phyloP scores from a whole-genome alignment of 345 rosid genomes.

The Bruguiera sexangula region DNA sequence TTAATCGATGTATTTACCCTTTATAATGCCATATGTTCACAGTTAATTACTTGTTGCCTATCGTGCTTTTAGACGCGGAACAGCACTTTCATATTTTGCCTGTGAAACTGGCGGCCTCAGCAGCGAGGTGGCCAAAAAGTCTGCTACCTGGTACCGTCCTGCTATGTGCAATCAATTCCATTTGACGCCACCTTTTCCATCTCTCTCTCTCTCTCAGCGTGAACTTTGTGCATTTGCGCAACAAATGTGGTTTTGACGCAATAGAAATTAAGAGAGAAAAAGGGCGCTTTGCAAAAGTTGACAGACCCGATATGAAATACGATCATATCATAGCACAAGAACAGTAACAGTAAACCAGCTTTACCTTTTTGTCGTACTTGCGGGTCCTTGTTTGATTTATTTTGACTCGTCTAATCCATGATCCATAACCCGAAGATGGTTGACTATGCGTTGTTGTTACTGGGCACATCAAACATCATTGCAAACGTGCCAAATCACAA shows the following conservation, averaged over 20 bases:
- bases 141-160: conserved; percentile 23
- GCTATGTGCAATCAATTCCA: conserved; percentile 22
- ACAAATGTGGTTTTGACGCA: neutral
- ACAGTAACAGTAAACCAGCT: neutral
- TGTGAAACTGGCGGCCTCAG: neutral
- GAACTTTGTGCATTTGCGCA: neutral
- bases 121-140: conserved; percentile 15
- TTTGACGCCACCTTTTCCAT: conserved; percentile 9
- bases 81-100: too few species aligned
- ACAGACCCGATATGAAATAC: conserved; percentile 12
- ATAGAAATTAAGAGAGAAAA: neutral
- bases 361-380: neutral
- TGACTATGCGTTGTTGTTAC: neutral
- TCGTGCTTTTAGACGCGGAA: too few species aligned
- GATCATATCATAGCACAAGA: conserved; percentile 12
- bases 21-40: too few species aligned
- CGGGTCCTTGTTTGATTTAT: conserved; percentile 10
- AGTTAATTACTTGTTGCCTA: too few species aligned
- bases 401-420: too few species aligned
- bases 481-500: conserved; percentile 8
- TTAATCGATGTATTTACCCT: too few species aligned
- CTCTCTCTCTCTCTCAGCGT: neutral
- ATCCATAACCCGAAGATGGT: neutral
- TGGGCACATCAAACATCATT: neutral
- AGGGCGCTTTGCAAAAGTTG: conserved; percentile 5